phyloP scores from a whole-genome alignment of 495 filamentous ascomycete genomes.

The Jackrogersella minutella region DNA sequence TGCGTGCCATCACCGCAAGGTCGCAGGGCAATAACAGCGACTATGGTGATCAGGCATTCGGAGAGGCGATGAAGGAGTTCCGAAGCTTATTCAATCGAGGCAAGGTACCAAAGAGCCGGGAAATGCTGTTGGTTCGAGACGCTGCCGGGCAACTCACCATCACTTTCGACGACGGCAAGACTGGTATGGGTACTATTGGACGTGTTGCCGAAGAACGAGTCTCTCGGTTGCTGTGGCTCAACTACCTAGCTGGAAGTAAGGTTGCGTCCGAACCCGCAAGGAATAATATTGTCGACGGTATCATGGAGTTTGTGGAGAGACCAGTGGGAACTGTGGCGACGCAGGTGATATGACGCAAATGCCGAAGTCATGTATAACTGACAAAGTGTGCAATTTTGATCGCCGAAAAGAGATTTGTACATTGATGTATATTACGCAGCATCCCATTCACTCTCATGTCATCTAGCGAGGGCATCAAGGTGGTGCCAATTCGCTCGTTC shows the following conservation, averaged over 20 bases:
- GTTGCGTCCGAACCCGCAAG: constrained; percentile 86
- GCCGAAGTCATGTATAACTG: constrained; percentile 25
- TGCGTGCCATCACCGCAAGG: constrained; percentile 80
- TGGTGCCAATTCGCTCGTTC: constrained; percentile 19
- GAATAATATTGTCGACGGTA: constrained; percentile 82
- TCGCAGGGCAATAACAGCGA: constrained; percentile 59
- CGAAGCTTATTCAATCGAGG: constrained; percentile 78
- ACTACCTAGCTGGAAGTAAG: constrained; percentile 85
- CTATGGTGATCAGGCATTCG: constrained; percentile 75
- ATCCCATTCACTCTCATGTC: constrained; percentile 26
- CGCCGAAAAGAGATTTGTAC: constrained; percentile 24
- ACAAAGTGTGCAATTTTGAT: constrained; percentile 17
- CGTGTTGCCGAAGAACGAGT: constrained; percentile 78
- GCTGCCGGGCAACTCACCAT: constrained; percentile 70
- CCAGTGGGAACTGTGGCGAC: constrained; percentile 86
- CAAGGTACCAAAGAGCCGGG: constrained; percentile 75
- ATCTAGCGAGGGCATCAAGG: constrained; percentile 24
- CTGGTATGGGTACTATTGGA: constrained; percentile 53
- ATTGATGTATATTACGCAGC: constrained; percentile 35
- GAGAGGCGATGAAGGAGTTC: constrained; percentile 74
- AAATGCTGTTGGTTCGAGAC: constrained; percentile 76
- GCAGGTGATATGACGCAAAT: constrained; percentile 61
- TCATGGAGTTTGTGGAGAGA: constrained; percentile 86
- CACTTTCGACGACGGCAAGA: constrained; percentile 67
- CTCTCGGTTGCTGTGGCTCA: constrained; percentile 83